Base-by-base conservation (phyloP, 257 asterid species). In the Scutellaria baicalensis region DNA sequence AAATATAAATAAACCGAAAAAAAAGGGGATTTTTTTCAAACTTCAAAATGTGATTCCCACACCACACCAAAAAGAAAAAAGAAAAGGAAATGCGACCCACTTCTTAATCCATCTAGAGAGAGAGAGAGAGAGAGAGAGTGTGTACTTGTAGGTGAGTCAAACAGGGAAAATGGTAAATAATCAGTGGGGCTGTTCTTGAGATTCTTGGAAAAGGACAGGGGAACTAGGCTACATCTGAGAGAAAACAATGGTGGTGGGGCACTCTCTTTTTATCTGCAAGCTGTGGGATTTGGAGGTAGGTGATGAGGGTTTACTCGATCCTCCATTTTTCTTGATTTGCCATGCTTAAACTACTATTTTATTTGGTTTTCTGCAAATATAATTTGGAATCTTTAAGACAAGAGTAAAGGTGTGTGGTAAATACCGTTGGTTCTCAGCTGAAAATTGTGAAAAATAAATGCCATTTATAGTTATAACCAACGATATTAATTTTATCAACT, bases 61-160 rank as follows among this genome's bases (percentile, higher is more conserved):
- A 51, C 59, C 71, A 17, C 44, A 57, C 60, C 49, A 18, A 43
- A 27, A 44, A 52, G 6, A 44, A 23, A 47, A 64, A 60, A 39
- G 75, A 76, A 82, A 75, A 82, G 50, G 82, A 76, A 70, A 68
- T 73, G 84, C 69, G 61, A 64, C 80, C 78, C 82, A 76, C 81
- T 79, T 64, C 81, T 70, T 73, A 75, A n/a, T n/a, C n/a, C n/a
- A 48, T 23, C 18, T 67, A 45, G 60, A 39, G 13, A 16, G 27
- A 52, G 33, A 38, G 17, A 35, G 20, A 52, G 9, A 48, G 50
- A 35, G 33, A 17, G 44, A 59, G 1, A 12, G n/a, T 9, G 57
- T n/a, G n/a, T n/a, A n/a, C n/a, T n/a, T n/a, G n/a, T 74, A 55
- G 39, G 50, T 44, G 50, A 10, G 50, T 44, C 50, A 44, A 44